These are phyloP conservation scores for Tetrahymena malaccensis DNA, from an alignment of 73 alveolate species.

Conservation along the genomic window DNA sequence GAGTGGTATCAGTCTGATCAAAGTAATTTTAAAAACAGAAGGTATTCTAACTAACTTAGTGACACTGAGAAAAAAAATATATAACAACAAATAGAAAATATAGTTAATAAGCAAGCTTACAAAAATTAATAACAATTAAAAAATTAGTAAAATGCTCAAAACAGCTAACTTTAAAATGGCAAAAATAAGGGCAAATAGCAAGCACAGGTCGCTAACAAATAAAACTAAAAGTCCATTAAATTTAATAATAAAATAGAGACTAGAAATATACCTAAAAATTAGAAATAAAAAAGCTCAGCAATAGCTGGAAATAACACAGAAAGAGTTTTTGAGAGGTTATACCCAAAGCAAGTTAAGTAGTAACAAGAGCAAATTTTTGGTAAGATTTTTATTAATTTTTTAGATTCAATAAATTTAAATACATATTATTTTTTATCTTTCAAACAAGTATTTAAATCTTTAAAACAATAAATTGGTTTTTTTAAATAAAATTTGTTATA, in stretches of 20 bases:
- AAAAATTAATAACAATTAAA: background rate
- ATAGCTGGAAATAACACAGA: background rate
- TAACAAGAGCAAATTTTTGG: background rate
- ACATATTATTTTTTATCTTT: no score
- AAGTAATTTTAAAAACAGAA: background rate
- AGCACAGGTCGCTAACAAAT: background rate
- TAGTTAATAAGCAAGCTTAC: background rate
- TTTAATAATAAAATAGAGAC: background rate
- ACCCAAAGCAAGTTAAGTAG: background rate
- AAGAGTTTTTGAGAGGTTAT: background rate
- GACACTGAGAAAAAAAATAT: background rate
- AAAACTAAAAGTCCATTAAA: background rate
- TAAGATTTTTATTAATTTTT: no score
- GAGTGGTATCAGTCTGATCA: background rate
- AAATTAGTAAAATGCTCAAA: background rate
- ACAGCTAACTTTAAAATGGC: background rate
- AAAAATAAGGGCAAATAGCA: background rate
- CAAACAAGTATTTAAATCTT: no score
- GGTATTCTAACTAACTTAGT: background rate
- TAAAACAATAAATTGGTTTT: no score
- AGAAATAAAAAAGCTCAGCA: background rate
- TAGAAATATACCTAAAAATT: background rate
- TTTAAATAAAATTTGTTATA: background rate
- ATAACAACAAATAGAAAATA: background rate
- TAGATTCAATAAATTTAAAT: no score